These are phyloP conservation scores for Solanum commersonii DNA, from an alignment of 257 asterid genomes.

Conservation along the genomic window DNA sequence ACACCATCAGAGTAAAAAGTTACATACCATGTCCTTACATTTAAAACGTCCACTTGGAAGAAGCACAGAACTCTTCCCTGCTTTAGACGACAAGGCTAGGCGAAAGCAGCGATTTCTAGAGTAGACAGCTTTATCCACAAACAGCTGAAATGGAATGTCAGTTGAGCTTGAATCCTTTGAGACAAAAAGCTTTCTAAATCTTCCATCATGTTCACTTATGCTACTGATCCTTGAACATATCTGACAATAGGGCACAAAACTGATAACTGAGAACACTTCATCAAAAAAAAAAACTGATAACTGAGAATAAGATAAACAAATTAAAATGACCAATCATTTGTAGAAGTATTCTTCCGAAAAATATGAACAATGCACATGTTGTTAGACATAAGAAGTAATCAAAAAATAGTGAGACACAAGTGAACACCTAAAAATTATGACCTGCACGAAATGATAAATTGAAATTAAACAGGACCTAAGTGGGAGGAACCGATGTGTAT, in stretches of 20 bases:
- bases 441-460: neutral
- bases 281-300: neutral
- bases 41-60: conserved; percentile 86
- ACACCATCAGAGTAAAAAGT: neutral
- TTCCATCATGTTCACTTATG: conserved; percentile 47
- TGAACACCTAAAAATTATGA: neutral
- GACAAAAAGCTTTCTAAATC: conserved; percentile 46
- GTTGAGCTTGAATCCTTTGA: conserved; percentile 56
- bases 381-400: neutral
- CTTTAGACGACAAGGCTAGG: conserved; percentile 84
- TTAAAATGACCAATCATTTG: neutral
- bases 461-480: neutral
- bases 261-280: neutral
- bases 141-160: conserved; percentile 34
- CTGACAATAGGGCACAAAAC: conserved; percentile 28
- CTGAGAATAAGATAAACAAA: neutral
- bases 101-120: conserved; percentile 96
- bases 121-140: conserved; percentile 94
- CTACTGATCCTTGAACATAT: conserved; percentile 65
- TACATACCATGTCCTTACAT: conserved; percentile 76
- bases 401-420: neutral
- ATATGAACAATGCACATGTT: neutral
- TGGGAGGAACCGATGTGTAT: neutral
- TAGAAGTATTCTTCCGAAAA: neutral
- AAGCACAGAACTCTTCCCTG: conserved; percentile 78